These are phyloP conservation scores for Aspergillus sp. DNA, from an alignment of 2,329 filamentous ascomycete genomes.

Conservation along the genomic window DNA sequence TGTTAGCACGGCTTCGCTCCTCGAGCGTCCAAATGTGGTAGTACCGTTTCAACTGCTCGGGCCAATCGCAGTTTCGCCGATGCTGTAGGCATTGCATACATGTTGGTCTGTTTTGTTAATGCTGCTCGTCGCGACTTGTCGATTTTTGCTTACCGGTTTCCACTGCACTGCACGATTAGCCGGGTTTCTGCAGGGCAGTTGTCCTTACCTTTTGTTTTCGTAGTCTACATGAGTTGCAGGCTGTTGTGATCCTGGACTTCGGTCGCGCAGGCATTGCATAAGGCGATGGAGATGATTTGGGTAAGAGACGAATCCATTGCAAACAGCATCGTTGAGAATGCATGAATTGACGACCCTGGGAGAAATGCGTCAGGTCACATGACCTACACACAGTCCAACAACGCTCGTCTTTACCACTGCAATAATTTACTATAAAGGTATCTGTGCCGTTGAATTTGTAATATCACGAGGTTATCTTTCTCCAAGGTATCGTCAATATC, in stretches of 20 bases:
- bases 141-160: slow-evolving; percentile 39
- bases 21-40: neutral
- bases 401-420: neutral
- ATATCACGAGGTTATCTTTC: too few relatives aligned
- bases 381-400: neutral
- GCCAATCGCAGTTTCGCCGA: slow-evolving; percentile 43
- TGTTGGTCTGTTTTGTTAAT: slow-evolving; percentile 33
- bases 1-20: neutral
- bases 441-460: neutral
- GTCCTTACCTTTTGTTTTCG: slow-evolving; percentile 48
- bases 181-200: neutral
- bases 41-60: slow-evolving; percentile 44
- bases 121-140: neutral
- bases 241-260: slow-evolving; percentile 43
- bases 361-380: neutral
- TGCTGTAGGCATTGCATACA: slow-evolving; percentile 42
- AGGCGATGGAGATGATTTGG: neutral
- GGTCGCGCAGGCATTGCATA: slow-evolving; percentile 16
- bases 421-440: neutral
- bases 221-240: slow-evolving; percentile 47
- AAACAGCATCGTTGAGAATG: neutral
- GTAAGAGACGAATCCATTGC: neutral
- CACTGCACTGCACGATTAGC: slow-evolving; percentile 40
- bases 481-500: too few relatives aligned
- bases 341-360: neutral